Conservation (phyloP, 352 stramenopile species). For the Peronospora farinosa region DNA sequence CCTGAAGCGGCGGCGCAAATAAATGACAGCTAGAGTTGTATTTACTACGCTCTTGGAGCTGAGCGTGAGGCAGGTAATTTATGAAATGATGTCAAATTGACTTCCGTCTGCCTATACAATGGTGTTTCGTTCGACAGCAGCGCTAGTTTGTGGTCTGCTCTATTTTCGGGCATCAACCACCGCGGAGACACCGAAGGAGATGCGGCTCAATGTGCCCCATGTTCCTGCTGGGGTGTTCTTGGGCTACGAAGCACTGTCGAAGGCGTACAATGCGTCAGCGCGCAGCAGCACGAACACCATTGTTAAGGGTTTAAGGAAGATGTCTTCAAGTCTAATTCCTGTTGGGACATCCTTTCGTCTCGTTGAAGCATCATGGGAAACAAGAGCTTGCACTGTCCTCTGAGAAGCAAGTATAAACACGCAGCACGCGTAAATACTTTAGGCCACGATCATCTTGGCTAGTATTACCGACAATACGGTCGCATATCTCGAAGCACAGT, state of each 20-base stretch:
- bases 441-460: too few species aligned
- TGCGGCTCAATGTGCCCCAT: neutral
- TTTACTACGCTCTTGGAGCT: conserved; percentile 1
- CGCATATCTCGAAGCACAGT: too few species aligned
- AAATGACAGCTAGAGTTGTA: conserved; percentile 3
- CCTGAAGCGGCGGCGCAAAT: conserved; percentile 48
- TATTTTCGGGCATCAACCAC: neutral
- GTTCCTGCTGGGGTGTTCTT: neutral
- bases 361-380: too few species aligned
- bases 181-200: neutral
- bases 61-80: conserved; percentile 11
- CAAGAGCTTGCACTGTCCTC: too few species aligned
- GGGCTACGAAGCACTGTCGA: neutral
- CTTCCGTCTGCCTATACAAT: conserved; percentile 1
- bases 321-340: neutral
- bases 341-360: too few species aligned
- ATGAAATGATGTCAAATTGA: conserved; percentile 9
- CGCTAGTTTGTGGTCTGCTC: neutral
- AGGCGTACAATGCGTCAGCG: neutral
- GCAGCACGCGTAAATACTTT: too few species aligned
- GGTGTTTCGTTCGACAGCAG: conserved; percentile 7
- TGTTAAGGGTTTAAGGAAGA: too few species aligned
- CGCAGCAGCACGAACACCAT: too few species aligned
- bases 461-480: too few species aligned
- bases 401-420: too few species aligned